A percentile compares a stretch with the other conserved stretches of the same genome.
Conservation (phyloP, 2,329 filamentous ascomycete species). For the Colletotrichum navitas region DNA sequence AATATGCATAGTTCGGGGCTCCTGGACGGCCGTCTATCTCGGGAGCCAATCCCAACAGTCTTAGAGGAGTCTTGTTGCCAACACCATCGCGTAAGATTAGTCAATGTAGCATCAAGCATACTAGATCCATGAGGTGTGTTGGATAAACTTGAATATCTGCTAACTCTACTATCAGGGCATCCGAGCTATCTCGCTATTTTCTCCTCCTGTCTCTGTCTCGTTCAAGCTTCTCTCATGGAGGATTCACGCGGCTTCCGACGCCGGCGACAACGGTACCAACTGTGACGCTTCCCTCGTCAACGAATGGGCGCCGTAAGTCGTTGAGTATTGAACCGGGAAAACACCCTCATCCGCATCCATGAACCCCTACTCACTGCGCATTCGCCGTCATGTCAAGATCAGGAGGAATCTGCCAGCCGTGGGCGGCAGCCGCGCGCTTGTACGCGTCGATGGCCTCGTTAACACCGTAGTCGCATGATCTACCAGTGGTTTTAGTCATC, state of each 20-base stretch:
- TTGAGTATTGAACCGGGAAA: too few species aligned
- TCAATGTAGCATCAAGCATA: neutral
- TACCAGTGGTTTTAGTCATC: constrained; percentile 45
- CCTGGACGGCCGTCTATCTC: too few species aligned
- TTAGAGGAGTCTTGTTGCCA: neutral
- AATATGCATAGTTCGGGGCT: neutral
- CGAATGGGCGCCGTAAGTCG: too few species aligned
- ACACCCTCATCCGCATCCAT: too few species aligned
- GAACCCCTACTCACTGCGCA: constrained; percentile 29
- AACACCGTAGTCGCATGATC: constrained; percentile 70
- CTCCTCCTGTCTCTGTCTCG: too few species aligned
- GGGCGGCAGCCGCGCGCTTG: constrained; percentile 61
- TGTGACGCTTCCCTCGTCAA: too few species aligned
- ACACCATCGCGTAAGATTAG: neutral
- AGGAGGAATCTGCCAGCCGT: constrained; percentile 80
- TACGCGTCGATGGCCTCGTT: constrained; percentile 81
- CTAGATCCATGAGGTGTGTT: neutral
- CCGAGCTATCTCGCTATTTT: neutral
- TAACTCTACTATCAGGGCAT: neutral
- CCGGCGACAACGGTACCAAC: too few species aligned
- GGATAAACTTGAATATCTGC: neutral
- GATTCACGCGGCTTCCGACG: too few species aligned
- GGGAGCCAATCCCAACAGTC: neutral
- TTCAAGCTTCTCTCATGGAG: too few species aligned
- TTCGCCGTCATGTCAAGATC: constrained; percentile 67